Conservation (phyloP, 805 yeast genomes). For the Metschnikowia continentalis region DNA sequence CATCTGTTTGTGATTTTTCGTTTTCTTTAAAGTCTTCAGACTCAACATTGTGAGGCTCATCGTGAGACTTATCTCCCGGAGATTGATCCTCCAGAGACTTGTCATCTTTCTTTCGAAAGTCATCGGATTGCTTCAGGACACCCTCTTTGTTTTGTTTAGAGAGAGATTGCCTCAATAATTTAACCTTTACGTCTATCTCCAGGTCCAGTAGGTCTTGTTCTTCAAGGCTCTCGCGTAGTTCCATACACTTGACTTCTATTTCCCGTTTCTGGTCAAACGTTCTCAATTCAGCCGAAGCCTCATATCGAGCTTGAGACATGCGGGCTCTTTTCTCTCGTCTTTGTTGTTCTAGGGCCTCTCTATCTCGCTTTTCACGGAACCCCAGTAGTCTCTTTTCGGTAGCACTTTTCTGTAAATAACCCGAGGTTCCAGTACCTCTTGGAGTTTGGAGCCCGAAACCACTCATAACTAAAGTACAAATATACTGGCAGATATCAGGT, state of each 20-base stretch:
- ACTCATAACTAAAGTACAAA: constrained; percentile 13
- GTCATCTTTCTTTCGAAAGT: not conserved
- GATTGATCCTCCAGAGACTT: no score
- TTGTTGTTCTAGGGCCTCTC: constrained; percentile 15
- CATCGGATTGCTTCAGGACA: not conserved
- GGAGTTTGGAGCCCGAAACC: constrained; percentile 56
- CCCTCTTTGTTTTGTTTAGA: not conserved
- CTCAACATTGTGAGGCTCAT: not conserved
- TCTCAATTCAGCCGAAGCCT: constrained; percentile 22
- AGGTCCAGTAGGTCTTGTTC: constrained; percentile 41
- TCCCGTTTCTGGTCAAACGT: constrained; percentile 35
- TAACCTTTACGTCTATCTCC: constrained; percentile 13
- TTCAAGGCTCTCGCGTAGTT: constrained; percentile 48
- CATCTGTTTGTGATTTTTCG: not conserved
- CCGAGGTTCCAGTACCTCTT: constrained; percentile 62
- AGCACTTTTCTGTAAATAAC: constrained; percentile 49
- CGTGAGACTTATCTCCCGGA: not conserved
- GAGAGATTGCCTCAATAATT: not conserved
- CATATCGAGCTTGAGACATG: constrained; percentile 8
- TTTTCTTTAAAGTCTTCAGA: not conserved
- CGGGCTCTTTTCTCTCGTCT: constrained; percentile 14
- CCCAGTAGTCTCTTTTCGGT: constrained; percentile 22
- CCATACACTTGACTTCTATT: constrained; percentile 46
- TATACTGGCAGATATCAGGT: not conserved
- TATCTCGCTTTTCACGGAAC: constrained; percentile 28